Evolutionary conservation across 2,329 filamentous ascomycete genomes (phyloP), one percentile per base, ranked within the genome.

Genomic region (Trichoderma arundinaceum): DNA sequence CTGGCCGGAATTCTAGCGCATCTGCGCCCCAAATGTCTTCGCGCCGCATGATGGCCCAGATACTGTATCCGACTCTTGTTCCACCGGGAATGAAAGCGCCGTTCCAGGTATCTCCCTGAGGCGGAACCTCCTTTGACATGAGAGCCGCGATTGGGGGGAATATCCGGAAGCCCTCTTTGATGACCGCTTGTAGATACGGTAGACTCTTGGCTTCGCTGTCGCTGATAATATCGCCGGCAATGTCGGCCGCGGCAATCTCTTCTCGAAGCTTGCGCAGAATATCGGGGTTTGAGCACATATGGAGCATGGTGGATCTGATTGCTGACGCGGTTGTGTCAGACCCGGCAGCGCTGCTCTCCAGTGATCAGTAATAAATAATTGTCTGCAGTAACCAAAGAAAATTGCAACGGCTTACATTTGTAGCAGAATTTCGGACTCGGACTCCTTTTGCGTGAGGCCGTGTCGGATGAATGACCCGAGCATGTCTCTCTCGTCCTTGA

Each of bases 241-340:
- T 68, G 1, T 69, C 58, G 0, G 41, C 35, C 2, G 69, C 57
- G 28, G 66, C 67, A 32, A 71, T 74, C 41, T 72, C 74, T 48
- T 51, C 44, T 5, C 80, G 79, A 0, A 88, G 74, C 74, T 78
- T 81, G 4, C 69, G 64, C 65, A 82, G 79, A 0, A 85, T 79
- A 1, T 75, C 76, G 0, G 82, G 82, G 28, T 79, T 82, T n/a
- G 80, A 83, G 22, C 82, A 79, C 64, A 88, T 72, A 71, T 84
- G 80, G 22, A 87, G 78, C 63, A 88, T 68, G 1, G 81, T 84
- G 43, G 81, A 77, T 2, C 86, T 81, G 9, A 88, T 80, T 1
- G 80, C 80, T 0, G 83, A 84, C 0, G 86, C 84, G 0, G 84
- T 86, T 3, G 84, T 87, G 67, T 88, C 86, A 0, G 84, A 84